Conservation (phyloP, 352 stramenopile species). For the Pythium utonaiense region DNA sequence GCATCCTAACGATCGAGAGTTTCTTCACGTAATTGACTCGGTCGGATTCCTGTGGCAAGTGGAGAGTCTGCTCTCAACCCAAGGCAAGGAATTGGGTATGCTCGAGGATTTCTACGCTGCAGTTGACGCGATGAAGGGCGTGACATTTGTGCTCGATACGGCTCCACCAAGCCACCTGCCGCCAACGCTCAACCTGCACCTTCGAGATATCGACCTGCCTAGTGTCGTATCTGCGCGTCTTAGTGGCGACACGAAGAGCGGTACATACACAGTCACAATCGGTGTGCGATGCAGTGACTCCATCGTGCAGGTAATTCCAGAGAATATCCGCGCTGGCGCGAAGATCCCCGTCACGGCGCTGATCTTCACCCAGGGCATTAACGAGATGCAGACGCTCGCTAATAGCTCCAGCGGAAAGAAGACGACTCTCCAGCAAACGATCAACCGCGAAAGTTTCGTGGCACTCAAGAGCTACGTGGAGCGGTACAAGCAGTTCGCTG, state of each 20-base stretch:
- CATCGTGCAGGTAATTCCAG: constrained; percentile 40
- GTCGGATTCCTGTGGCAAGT: constrained; percentile 86
- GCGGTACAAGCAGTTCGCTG: constrained; percentile 26
- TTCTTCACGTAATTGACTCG: constrained; percentile 57
- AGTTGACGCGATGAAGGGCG: constrained; percentile 68
- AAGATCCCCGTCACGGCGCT: constrained; percentile 64
- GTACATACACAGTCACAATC: constrained; percentile 53
- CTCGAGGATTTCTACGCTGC: constrained; percentile 87
- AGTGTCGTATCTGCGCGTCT: constrained; percentile 71
- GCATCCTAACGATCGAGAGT: constrained; percentile 47
- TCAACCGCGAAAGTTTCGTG: constrained; percentile 78
- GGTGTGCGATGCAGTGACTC: constrained; percentile 50
- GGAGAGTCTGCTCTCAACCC: constrained; percentile 92
- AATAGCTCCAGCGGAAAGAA: constrained; percentile 84
- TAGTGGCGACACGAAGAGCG: constrained; percentile 44
- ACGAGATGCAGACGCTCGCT: constrained; percentile 90
- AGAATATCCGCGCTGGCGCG: constrained; percentile 39
- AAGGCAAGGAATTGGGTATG: constrained; percentile 96
- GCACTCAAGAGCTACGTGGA: constrained; percentile 65
- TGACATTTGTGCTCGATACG: constrained; percentile 68
- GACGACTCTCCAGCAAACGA: constrained; percentile 73
- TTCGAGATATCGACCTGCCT: constrained; percentile 66
- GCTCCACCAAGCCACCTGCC: constrained; percentile 52
- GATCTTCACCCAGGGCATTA: constrained; percentile 89
- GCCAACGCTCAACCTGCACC: constrained; percentile 72